Base-by-base conservation (phyloP, 164 flowering plant genomes). In the Echeveria elegans region DNA sequence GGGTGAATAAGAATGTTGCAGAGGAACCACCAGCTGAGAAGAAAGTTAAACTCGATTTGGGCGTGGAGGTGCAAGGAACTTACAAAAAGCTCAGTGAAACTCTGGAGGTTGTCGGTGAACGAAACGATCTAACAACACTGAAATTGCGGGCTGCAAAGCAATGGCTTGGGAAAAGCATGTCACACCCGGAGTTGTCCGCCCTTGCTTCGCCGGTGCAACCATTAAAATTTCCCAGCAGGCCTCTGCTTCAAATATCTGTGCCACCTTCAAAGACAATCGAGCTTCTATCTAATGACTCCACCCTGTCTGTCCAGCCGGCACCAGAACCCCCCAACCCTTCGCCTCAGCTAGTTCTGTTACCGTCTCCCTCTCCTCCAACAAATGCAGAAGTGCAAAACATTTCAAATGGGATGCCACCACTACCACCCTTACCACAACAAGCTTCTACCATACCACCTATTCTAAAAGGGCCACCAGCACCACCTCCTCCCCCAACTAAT, bases 401-500 rank as follows among this genome's bases (percentile, higher is more conserved):
- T 9, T 18, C 48, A 24, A 36, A 16, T 5, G 24, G 53, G 18
- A 12, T 18, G 34, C 18, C 38, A n/a, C 7, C 41, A 21, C 23
- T 24, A 2, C 41, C 50, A 23, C 24, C 15, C 19, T 30, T 47
- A 18, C 45, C 70, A 59, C 73, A 66, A 16, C 66, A 70, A 31
- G 63, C 67, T 9, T 60, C 50, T 29, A 47, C 52, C 21, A 21
- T 65, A 21, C 9, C 69, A 15, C 36, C n/a, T 30, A 67, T 23
- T 48, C 56, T 63, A 53, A 67, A 41, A 18, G 60, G 45, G 31
- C 47, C 45, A 14, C 67, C 66, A 40, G 70, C 81, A 30, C 73
- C 79, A 59, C 85, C 82, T 4, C 75, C 82, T 59, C 72, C 76
- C 11, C 74, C 73, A 30, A 59, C 71, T 4, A 56, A 16, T 56